phyloP scores from a whole-genome alignment of 2,329 filamentous ascomycete genomes.

The Nannizziopsis arthrosporioides region DNA sequence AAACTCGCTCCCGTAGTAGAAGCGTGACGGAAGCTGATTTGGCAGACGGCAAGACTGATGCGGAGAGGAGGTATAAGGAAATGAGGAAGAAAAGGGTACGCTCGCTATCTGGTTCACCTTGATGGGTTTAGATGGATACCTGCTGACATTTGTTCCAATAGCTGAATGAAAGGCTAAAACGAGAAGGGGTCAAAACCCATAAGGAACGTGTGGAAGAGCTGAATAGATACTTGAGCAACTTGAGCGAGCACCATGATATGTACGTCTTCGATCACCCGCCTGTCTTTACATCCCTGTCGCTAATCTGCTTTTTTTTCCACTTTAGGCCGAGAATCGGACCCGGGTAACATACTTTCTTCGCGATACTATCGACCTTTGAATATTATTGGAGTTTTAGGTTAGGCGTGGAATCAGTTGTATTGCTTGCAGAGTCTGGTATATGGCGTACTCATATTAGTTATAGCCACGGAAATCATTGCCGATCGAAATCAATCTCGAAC shows the following conservation, averaged over 20 bases:
- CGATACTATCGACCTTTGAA: no score
- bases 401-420: background rate
- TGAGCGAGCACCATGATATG: constrained; percentile 99
- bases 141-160: constrained; percentile 28
- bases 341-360: constrained; percentile 9
- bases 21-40: constrained; percentile 18
- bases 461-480: no score
- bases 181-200: constrained; percentile 87
- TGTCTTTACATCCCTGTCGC: background rate
- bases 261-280: constrained; percentile 25
- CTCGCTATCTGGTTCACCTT: background rate
- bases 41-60: constrained; percentile 60
- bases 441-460: no score
- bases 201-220: constrained; percentile 93
- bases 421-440: background rate
- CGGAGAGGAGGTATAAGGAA: constrained; percentile 72
- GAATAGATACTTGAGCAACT: constrained; percentile 79
- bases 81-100: constrained; percentile 65
- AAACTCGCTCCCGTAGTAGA: constrained; percentile 7
- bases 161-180: constrained; percentile 69
- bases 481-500: no score
- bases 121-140: background rate
- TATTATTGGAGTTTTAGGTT: background rate
- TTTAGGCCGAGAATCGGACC: constrained; percentile 31
- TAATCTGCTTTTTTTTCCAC: background rate